Evolutionary conservation across 148 eudicot species (phyloP), one percentile per base, ranked within the genome.

Genomic region (Chenopodium quinoa): DNA sequence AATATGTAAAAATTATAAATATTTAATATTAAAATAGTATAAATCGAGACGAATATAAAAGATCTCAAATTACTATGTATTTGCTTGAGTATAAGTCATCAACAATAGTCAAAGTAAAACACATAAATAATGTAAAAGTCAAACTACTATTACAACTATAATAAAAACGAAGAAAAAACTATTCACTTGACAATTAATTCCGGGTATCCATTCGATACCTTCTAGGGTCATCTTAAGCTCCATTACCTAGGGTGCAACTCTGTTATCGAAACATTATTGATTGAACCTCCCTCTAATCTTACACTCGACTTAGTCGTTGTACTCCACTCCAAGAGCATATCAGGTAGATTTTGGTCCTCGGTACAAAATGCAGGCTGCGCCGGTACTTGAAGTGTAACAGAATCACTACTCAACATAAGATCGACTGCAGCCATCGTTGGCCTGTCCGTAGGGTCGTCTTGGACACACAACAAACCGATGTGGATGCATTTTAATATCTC

Each of bases 401-500:
- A 77, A 37, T 54, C 6, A 75, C 89, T 86, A 68, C 58, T 84
- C 22, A 88, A 85, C 90, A 88, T 88, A 4, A 80, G 74, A 56
- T 66, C 76, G 31, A 86, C 73, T 2, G 83, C 69, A 19, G 88
- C 82, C 87, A 88, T 86, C 25, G 86, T 84, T n/a, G 90, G 90
- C 22, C 90, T 80, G 7, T 84, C 56, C 1, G n/a, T 76, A 0
- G 64, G 80, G 69, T 80, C 75, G 23, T 86, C 84, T 82, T 88
- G 88, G 63, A 82, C 89, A 66, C 90, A 88, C 20, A 84, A 70
- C 60, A 88, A 76, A 31, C 87, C 90, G 22, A 88, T 84, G 20
- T 88, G 90, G 14, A 88, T 84, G 80, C 90, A 86, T 79, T 86
- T 81, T 75, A 85, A 44, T 75, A 89, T 78, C 48, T 89, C 89